Conservation (phyloP, 2,329 filamentous ascomycete species). For the Pseudogymnoascus destructans region DNA sequence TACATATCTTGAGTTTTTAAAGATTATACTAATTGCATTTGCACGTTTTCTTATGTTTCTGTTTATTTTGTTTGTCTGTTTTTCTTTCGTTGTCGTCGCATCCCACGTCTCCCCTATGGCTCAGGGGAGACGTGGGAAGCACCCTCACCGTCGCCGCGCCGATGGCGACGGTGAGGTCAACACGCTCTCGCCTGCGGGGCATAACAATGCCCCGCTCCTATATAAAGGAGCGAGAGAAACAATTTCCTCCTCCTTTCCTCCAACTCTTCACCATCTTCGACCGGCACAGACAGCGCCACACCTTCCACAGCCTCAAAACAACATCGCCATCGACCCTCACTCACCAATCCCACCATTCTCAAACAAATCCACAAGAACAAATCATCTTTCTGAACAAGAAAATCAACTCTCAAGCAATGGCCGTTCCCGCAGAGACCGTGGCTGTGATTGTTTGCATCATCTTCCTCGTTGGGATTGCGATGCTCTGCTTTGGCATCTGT, state of each 20-base stretch:
- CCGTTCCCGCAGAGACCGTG: too few species aligned
- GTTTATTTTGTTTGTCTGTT: neutral
- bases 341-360: neutral
- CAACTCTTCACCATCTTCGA: neutral
- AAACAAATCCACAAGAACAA: neutral
- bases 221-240: neutral
- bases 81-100: neutral
- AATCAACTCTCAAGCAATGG: too few species aligned
- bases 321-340: neutral
- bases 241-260: neutral
- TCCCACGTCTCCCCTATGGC: neutral
- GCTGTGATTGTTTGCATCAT: too few species aligned
- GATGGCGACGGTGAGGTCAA: neutral
- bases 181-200: neutral
- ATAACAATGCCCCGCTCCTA: neutral
- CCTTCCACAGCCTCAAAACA: neutral
- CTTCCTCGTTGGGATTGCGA: neutral
- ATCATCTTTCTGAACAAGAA: neutral
- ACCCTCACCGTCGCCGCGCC: neutral
- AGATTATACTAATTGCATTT: neutral
- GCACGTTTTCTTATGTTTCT: neutral
- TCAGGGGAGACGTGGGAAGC: neutral
- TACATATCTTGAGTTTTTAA: neutral
- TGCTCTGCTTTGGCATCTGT: neutral
- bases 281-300: neutral